Conservation (phyloP, 495 filamentous ascomycete genomes). For the Sordaria brevicollis region DNA sequence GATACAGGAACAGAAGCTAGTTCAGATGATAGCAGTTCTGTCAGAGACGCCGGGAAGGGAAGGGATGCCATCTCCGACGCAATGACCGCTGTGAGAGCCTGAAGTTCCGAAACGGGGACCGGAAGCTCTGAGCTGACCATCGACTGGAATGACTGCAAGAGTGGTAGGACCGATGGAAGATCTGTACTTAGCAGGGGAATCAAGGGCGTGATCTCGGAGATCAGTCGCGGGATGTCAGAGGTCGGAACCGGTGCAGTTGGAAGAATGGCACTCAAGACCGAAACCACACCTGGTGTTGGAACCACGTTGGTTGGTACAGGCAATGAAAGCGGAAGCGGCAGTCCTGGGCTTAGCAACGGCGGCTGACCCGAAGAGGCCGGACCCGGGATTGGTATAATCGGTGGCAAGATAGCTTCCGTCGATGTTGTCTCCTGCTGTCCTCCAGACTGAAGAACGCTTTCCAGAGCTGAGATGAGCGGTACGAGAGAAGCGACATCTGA, state of each 20-base stretch:
- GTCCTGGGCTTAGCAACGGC: not conserved
- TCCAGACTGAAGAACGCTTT: not conserved
- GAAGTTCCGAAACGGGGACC: not conserved
- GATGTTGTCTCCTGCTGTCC: not conserved
- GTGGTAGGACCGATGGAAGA: not conserved
- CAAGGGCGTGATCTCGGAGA: slow-evolving; percentile 4
- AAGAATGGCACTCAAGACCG: not conserved
- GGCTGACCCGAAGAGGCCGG: not conserved
- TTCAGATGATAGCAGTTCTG: not conserved
- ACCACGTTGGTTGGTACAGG: not conserved
- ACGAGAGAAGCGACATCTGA: not conserved
- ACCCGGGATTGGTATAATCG: not conserved
- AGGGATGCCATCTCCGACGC: slow-evolving; percentile 2
- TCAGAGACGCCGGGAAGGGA: not conserved
- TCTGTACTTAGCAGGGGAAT: not conserved
- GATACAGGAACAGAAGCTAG: not conserved
- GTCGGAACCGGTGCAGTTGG: not conserved
- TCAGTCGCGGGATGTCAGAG: slow-evolving; percentile 1
- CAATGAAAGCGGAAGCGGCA: slow-evolving; percentile 2
- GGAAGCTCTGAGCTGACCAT: slow-evolving; percentile 5
- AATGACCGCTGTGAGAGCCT: slow-evolving; percentile 1
- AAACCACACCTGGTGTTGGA: not conserved
- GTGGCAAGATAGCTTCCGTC: not conserved
- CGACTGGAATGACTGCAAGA: slow-evolving; percentile 4
- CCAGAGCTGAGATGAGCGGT: not conserved